These are phyloP conservation scores for Ophiocordyceps camponoti-floridani DNA, from an alignment of 2,329 filamentous ascomycete species.

Conservation along the genomic window DNA sequence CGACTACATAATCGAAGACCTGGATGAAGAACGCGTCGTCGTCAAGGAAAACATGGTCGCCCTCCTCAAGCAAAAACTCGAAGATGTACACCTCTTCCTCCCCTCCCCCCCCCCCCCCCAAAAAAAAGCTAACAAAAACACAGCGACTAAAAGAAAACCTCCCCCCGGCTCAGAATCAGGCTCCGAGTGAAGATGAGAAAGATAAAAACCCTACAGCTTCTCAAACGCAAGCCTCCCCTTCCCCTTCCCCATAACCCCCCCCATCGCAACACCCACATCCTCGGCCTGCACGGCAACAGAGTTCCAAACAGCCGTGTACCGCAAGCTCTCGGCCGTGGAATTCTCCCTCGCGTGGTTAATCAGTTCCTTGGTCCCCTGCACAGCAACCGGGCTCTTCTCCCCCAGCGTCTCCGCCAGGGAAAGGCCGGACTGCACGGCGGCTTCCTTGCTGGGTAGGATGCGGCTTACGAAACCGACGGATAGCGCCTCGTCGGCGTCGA, in stretches of 20 bases:
- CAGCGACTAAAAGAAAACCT: constrained; percentile 34
- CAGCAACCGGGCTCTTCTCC: constrained; percentile 71
- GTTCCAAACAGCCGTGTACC: constrained; percentile 82
- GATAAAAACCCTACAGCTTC: constrained; percentile 45
- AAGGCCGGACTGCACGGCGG: constrained; percentile 43
- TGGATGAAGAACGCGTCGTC: constrained; percentile 59
- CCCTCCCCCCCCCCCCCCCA: background rate
- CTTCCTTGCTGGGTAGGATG: constrained; percentile 44
- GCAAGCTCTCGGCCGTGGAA: constrained; percentile 56
- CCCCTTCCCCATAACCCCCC: constrained; percentile 55
- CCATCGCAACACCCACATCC: constrained; percentile 35
- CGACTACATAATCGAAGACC: constrained; percentile 62
- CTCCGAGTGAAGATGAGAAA: constrained; percentile 24
- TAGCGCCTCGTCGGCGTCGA: constrained; percentile 49
- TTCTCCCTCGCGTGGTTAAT: constrained; percentile 70
- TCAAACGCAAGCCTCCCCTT: constrained; percentile 65
- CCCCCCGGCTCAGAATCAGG: constrained; percentile 33
- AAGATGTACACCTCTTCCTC: constrained; percentile 35
- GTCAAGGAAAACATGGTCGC: constrained; percentile 58
- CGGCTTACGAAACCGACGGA: constrained; percentile 52
- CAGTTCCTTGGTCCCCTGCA: constrained; percentile 75
- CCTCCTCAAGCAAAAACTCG: constrained; percentile 48
- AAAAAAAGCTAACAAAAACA: too few species aligned
- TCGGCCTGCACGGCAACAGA: constrained; percentile 61
- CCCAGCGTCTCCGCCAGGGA: constrained; percentile 49